These are phyloP conservation scores for Mimosa pudica DNA, from an alignment of 306 rosid species.

Conservation along the genomic window DNA sequence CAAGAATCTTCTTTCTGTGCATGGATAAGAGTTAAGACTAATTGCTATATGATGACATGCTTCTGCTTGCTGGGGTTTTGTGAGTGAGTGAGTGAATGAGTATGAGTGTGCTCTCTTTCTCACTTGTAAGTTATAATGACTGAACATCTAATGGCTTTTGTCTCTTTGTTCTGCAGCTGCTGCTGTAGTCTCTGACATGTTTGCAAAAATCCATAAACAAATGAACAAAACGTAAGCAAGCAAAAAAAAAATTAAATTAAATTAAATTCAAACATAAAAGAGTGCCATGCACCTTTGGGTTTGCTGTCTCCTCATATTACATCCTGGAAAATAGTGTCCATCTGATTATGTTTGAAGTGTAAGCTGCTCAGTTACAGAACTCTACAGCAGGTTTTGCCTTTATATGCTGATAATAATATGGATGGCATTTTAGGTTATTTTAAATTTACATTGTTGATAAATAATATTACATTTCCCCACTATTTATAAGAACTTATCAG, in stretches of 20 bases:
- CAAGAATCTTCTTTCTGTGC: conserved; percentile 7
- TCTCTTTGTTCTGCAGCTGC: neutral
- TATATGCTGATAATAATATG: neutral
- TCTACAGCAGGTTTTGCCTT: neutral
- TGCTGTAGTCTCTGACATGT: conserved; percentile 15
- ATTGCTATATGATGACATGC: conserved; percentile 12
- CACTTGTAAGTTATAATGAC: conserved; percentile 8
- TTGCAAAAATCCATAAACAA: conserved; percentile 1
- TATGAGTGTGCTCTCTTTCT: neutral
- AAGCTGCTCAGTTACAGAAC: neutral
- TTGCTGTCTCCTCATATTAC: conserved; percentile 7
- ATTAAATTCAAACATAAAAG: conserved; percentile 16
- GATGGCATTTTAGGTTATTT: neutral
- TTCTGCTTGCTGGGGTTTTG: neutral
- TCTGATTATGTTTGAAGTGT: neutral
- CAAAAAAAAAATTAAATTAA: neutral
- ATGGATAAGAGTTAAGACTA: conserved; percentile 17
- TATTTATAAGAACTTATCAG: neutral
- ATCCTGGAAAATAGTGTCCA: conserved; percentile 11
- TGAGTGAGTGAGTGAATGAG: neutral
- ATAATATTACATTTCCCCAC: neutral
- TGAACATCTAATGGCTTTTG: conserved; percentile 7
- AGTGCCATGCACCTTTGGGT: neutral
- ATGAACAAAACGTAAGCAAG: conserved; percentile 5
- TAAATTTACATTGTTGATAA: neutral